Evolutionary conservation across 2,329 filamentous ascomycete genomes (phyloP), one percentile per base, ranked within the genome.

Genomic region (Xylariaceae sp.): DNA sequence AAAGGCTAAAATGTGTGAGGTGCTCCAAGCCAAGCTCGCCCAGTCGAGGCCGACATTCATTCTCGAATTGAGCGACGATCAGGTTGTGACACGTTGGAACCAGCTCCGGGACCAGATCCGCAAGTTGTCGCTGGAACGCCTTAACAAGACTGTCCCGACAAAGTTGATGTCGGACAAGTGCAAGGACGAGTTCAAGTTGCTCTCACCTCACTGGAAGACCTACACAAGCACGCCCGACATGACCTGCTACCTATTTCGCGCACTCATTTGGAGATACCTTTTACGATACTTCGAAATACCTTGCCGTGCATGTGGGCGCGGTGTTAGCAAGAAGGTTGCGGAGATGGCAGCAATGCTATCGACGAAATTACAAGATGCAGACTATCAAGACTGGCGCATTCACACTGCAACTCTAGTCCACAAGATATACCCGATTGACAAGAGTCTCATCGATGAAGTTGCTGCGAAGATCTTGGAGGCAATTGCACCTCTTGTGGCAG

Each of bases 211-310:
- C 52, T 72, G 69, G 69, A 62, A 62, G 34, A 58, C 51, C 36
- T 72, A 70, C 58, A 46, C 69, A 8, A 64, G 34, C 43, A 63
- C 52, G 7, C 19, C 53, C 2, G 39, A 56, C 34, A 21, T 68
- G 36, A 64, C 62, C 1, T 53, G 50, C 57, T 70, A 69, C 48
- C 41, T 72, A 8, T 63, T 71, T 43, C 67, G 66, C 9, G 68
- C 67, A 1, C 61, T 71, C 23, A 65, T 72, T 52, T 72, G 70
- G 70, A 64, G 67, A 21, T 69, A 68, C 36, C 45, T 72, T 26
- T 31, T 64, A n/a, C 60, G 60, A 7, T 55, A 69, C 11, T 65
- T 72, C 49, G 44, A 51, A 9, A 60, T 64, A 9, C 52, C 45
- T 33, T 66, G 64, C 31, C 63, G 64, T 23, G 56, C 64, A 16